Evolutionary conservation across 2,329 filamentous ascomycete species (phyloP).

Genomic region (Didymella arachidicola): DNA sequence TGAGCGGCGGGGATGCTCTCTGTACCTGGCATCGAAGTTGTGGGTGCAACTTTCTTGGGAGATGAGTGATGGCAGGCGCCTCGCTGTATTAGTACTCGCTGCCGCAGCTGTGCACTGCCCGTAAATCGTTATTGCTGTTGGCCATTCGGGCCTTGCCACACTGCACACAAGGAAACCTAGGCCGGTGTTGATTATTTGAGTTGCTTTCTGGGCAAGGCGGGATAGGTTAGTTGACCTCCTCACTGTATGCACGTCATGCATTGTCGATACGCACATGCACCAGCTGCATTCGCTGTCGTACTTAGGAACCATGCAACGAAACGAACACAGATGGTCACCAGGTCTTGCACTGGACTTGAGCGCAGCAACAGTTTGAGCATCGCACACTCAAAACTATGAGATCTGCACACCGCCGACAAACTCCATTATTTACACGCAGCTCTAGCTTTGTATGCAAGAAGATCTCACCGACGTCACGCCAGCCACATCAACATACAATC

Average conservation of each 20-base stretch:
- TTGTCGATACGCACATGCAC: slow-evolving; percentile 4
- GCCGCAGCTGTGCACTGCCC: slow-evolving; percentile 15
- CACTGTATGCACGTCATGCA: slow-evolving; percentile 18
- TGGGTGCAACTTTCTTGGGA: slow-evolving; percentile 15
- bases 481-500: no score
- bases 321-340: no score
- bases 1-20: slow-evolving; percentile 14
- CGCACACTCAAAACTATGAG: no score
- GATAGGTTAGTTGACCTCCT: slow-evolving; percentile 15
- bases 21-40: slow-evolving; percentile 5
- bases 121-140: slow-evolving; percentile 13
- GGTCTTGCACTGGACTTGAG: no score
- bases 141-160: slow-evolving; percentile 21
- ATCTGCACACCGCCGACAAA: no score
- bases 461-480: no score
- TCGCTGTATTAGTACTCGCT: slow-evolving; percentile 14
- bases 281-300: not conserved
- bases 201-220: slow-evolving; percentile 15
- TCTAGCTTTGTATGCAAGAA: no score
- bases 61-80: slow-evolving; percentile 11
- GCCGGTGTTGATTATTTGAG: slow-evolving; percentile 19
- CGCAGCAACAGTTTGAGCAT: no score
- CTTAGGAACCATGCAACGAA: no score
- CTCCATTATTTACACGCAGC: no score
- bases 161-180: slow-evolving; percentile 19